These are phyloP conservation scores for Oryza rufipogon DNA, from an alignment of 176 grass and related monocot species.

Conservation along the genomic window DNA sequence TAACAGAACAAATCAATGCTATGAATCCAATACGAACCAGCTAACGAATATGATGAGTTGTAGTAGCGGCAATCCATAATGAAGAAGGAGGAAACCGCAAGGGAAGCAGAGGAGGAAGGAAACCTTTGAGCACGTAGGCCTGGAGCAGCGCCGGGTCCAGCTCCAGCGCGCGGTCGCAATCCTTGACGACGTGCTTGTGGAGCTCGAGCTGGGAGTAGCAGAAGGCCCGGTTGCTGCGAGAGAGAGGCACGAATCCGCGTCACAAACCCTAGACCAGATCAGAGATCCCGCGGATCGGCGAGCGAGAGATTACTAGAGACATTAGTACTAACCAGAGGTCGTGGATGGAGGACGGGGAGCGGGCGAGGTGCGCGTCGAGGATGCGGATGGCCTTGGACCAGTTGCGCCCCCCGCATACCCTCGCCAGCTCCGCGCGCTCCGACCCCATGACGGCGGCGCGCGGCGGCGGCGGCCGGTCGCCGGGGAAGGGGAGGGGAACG, in stretches of 20 bases:
- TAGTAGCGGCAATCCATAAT: too few relatives aligned
- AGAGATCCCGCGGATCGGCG: constrained; percentile 40
- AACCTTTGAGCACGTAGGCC: constrained; percentile 96
- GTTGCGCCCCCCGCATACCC: constrained; percentile 74
- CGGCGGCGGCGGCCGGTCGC: constrained; percentile 36
- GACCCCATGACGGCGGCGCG: constrained; percentile 42
- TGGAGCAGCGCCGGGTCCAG: constrained; percentile 69
- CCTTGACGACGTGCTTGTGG: constrained; percentile 97
- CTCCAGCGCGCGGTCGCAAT: constrained; percentile 85
- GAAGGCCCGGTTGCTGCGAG: constrained; percentile 92
- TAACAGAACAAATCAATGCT: too few relatives aligned
- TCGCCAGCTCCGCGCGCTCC: constrained; percentile 79
- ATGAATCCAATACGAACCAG: too few relatives aligned
- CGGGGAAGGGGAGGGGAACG: constrained; percentile 17
- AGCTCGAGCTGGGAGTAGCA: constrained; percentile 96
- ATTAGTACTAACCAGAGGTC: constrained; percentile 61
- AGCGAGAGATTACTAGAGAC: background rate
- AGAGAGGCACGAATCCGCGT: background rate
- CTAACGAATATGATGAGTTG: too few relatives aligned
- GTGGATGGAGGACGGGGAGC: constrained; percentile 82
- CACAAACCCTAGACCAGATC: constrained; percentile 17
- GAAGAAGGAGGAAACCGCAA: too few relatives aligned
- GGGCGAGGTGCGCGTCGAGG: constrained; percentile 68
- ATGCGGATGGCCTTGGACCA: constrained; percentile 99
- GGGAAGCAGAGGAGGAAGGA: background rate